Conservation (phyloP, 78 protist genomes). For the Dictyostelium intermedium region DNA sequence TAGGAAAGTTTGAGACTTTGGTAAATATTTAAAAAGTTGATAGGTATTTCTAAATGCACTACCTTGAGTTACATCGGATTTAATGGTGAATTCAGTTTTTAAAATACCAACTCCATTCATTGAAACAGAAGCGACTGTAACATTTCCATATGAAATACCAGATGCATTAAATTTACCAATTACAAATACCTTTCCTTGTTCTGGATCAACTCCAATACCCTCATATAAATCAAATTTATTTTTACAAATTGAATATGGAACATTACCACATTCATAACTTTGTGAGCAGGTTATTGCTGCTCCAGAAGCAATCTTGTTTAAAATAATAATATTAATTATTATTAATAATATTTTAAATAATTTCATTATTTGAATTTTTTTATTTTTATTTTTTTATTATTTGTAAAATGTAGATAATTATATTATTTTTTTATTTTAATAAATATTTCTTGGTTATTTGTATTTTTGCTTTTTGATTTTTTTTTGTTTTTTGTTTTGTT, state of each 20-base stretch:
- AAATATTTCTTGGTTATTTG: neutral
- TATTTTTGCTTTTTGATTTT: neutral
- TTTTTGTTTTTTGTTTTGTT: neutral
- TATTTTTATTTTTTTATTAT: neutral
- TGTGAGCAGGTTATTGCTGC: neutral
- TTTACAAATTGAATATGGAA: neutral
- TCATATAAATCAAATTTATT: neutral
- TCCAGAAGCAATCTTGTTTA: neutral
- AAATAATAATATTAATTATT: neutral
- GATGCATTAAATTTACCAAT: conserved; percentile 17
- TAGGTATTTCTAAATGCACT: neutral
- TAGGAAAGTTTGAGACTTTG: neutral
- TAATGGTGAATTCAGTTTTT: neutral
- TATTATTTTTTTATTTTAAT: neutral
- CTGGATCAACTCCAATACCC: neutral
- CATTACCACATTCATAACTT: conserved; percentile 30
- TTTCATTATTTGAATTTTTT: neutral
- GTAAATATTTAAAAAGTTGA: neutral
- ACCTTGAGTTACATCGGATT: neutral
- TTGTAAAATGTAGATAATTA: too few relatives aligned
- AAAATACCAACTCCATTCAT: neutral
- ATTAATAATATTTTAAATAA: neutral
- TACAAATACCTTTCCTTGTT: neutral
- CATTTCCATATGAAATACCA: neutral
- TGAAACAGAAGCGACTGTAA: neutral